Base-by-base conservation (phyloP, 352 stramenopile genomes). In the Phytophthora capsici region DNA sequence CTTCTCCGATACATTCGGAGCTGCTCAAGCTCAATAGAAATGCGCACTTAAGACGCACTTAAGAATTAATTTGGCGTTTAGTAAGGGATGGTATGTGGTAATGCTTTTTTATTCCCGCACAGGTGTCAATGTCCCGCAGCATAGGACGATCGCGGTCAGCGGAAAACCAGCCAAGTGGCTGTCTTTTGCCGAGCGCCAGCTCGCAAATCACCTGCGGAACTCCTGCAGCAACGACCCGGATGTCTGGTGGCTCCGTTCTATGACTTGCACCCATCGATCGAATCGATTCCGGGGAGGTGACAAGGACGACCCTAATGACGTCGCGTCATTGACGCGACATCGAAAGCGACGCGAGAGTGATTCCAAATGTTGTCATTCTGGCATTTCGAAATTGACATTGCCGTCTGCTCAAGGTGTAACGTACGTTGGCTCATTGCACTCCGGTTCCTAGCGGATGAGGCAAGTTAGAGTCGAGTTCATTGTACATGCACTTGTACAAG, bases 1-100 rank as follows among this genome's bases (percentile, higher is more conserved):
- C 40, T 50, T 60, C 41, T 47, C 32, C 45, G 32, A 57, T 36
- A 72, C 44, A 63, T 72, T 53, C 57, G 50, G 50, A 70, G 47
- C 44, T 48, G 19, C 1, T 53, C 26, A 47, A 34, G 9, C 54
- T 43, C 47, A 28, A n/a, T 20, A 10, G 22, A 44, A 69, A 53
- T 26, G 32, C 61, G 62, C 30, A 69, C 61, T 58, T 69, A 69
- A 45, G 34, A 6, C 48, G 38, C 54, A 55, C 49, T 55, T 62
- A 53, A 53, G 1, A 4, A 2, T 36, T 54, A 20, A 22, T 57
- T 23, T 60, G 28, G 56, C 17, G 6, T 32, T 66, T 43, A 49
- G 46, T 70, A 61, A 52, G 55, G 10, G 3, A n/a, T n/a, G 19
- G 12, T n/a, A 3, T 16, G 37, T 8, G 54, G 37, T 62, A 62